Base-by-base conservation (phyloP, 2,329 filamentous ascomycete genomes). In the Cryphonectria radicalis region DNA sequence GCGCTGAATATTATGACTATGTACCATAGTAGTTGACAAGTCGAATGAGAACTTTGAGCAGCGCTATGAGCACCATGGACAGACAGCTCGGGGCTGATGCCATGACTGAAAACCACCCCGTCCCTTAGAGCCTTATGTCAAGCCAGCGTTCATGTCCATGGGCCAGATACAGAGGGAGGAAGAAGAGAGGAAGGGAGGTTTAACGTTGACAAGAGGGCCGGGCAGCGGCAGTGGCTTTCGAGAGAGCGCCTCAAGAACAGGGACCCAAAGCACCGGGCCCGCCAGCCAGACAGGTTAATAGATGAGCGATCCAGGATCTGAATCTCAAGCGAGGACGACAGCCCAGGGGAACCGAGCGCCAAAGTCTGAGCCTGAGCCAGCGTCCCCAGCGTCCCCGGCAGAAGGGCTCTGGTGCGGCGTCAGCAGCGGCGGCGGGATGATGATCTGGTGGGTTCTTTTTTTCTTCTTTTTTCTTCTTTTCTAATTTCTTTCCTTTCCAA, bases 181-280 rank as follows among this genome's bases (percentile, higher is more conserved):
- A 46, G 42, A 46, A 32, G 10, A 40, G 37, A 40, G 37, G 37
- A 40, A 19, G 32, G 17, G 43, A 65, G 42, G 43, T 32, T 28
- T 28, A 53, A 19, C 5, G 8, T 63, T 32, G 43, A 63, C 57
- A 53, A 68, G 57, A 53, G 62, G 22, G 46, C 46, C 42, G n/a
- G 66, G 60, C 66, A 68, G 66, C 66, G 66, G 59, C 42, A 59
- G 66, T 63, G 66, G 66, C 66, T 68, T 50, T 57, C 22, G 32
- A 63, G 10, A 8, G 28, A 63, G 43, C 57, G 66, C 66, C 66
- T 46, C 43, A 40, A 40, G 19, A 32, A 25, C 37, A 28, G 55
- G 57, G 66, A 68, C 55, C 32, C 66, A 59, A 55, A 35, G 37
- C 66, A 50, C 4, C 40, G 25, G 55, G 55, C 28, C 37, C 32